Evolutionary conservation across 345 rosid genomes (phyloP).

Genomic region (Eucalyptus rudis): DNA sequence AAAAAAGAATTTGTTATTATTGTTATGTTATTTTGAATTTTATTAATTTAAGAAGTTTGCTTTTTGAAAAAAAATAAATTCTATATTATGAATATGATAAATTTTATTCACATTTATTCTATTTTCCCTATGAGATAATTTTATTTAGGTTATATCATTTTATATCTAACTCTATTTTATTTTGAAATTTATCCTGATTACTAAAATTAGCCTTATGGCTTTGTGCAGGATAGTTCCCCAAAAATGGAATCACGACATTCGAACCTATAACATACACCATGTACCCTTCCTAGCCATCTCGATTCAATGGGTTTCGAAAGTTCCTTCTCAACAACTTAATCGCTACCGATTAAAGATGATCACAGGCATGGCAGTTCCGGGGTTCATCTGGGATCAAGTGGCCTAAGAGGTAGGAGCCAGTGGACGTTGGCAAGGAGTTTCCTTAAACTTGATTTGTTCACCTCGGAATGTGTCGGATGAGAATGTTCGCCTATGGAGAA

Average conservation of each 20-base stretch:
- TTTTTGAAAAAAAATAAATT: no score
- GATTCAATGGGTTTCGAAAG: background rate
- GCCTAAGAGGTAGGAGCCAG: background rate
- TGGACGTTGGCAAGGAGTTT: background rate
- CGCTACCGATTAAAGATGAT: background rate
- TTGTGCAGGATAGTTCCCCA: background rate
- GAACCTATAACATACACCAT: background rate
- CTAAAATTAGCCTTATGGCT: background rate
- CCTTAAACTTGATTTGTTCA: background rate
- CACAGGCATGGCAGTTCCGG: fast-evolving
- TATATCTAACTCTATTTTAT: no score
- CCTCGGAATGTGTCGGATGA: background rate
- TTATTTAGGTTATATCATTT: no score
- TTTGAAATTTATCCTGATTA: fast-evolving
- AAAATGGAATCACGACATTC: background rate
- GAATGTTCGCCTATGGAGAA: background rate
- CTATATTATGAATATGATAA: no score
- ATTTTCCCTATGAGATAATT: fast-evolving
- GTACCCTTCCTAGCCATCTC: background rate
- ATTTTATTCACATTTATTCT: fast-evolving
- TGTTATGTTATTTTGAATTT: no score
- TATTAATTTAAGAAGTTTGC: background rate
- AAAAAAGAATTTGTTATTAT: no score
- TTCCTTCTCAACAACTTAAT: background rate
- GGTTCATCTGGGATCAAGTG: background rate